Evolutionary conservation across 192 early-diverging fungal species (phyloP), one percentile per base, ranked within the genome.

Genomic region (Powellomyces hirtus): DNA sequence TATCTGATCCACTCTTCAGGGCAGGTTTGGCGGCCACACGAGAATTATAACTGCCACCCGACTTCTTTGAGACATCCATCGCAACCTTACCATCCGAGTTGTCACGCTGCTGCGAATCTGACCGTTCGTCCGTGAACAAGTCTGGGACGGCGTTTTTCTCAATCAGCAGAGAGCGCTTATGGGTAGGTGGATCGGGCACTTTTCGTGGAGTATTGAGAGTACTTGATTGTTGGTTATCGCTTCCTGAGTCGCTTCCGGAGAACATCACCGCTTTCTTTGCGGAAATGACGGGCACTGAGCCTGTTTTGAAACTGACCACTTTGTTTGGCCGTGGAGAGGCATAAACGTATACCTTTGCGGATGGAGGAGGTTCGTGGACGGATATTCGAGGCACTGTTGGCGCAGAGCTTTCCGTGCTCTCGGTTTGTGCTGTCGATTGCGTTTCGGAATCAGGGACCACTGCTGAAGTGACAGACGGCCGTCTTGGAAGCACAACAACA

Each of bases 341-440:
- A 22, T 64, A 51, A 49, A 64, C 49, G 62, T 51, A 64, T 1
- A 64, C 62, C 50, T 45, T 64, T 4, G 14, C 24, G 13, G 62
- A 50, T 22, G 62, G 24, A 11, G 44, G 16, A 2, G 33, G 8
- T 27, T 60, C 59, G 3, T 38, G 59, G 14, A 60, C 36, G 4
- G 59, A 60, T 26, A 33, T 26, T 33, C 34, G 59, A 16, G 16
- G 38, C 5, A 36, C 18, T 34, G 38, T 14, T n/a, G 16, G 59
- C 34, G 59, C 33, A 2, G 59, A 27, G 29, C 31, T 34, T 22
- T 33, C 31, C 53, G 33, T 2, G 6, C 53, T 56, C 5, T 33
- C 29, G 26, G 53, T 31, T 27, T 22, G 26, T 14, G 33, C 4
- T 5, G 16, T 22, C 6, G 53, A 27, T 4, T 27, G 5, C 7